Base-by-base conservation (phyloP, 2,329 filamentous ascomycete genomes). In the Thelonectria olida region DNA sequence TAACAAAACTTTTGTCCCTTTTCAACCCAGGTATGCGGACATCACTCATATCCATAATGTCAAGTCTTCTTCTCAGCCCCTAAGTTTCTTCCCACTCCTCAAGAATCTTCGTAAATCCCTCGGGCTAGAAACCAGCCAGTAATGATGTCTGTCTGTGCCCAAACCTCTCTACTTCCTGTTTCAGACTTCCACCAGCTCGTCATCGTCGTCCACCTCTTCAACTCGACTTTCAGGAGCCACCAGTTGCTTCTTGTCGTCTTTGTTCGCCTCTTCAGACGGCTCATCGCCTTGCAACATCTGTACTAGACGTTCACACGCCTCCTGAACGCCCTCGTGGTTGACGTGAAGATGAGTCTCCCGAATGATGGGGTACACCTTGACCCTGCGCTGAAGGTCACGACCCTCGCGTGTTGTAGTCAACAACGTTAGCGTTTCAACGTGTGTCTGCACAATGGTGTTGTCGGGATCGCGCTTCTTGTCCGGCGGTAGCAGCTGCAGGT, bases 391-490 rank as follows among this genome's bases (percentile, higher is more conserved):
- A 55, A 86, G 79, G 7, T 96, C 91, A 61, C 95, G 85, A 2
- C 90, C 92, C 68, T 89, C 83, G 7, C 87, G 84, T 7, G 92
- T 95, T 6, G 91, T 94, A 0, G 92, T 94, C 59, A 99, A 78
- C 17, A 99, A 80, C 58, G 94, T 85, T 55, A 99, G 76, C 1
- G 93, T 97, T 79, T 99, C 96, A 19, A 99, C 79, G 75, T 98
- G 94, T 3, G 92, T 96, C 73, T 91, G 87, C 54, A 97, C 84
- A 65, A 97, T 96, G 47, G 87, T 85, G 15, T 80, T 76, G 71
- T 97, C 92, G 4, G 84, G 77, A 66, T 99, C 96, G 39, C 95
- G 87, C 78, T 90, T 83, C 82, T 99, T 98, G 73, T 97, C 93
- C 0, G 93, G 91, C 0, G 93, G 91, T 10, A 98, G 83, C 0